Evolutionary conservation across 2,329 filamentous ascomycete species (phyloP).

Genomic region (Purpureocillium lavendulum): DNA sequence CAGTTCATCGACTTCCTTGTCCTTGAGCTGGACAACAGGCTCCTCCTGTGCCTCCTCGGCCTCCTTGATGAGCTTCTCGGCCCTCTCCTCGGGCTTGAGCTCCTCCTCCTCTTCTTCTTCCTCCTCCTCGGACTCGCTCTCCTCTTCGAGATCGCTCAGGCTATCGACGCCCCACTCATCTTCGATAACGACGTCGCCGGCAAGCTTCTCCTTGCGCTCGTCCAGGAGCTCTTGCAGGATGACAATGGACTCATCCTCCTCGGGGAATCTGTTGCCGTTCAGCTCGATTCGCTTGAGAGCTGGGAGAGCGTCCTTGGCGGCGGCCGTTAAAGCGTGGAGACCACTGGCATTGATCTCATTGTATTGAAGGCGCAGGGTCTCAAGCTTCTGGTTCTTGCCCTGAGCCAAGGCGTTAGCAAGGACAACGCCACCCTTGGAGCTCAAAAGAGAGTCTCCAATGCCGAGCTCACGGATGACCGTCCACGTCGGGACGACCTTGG

Average conservation of each 20-base stretch:
- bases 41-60: slow-evolving; percentile 66
- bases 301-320: slow-evolving; percentile 61
- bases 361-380: slow-evolving; percentile 79
- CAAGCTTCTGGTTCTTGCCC: slow-evolving; percentile 70
- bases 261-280: slow-evolving; percentile 90
- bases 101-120: slow-evolving; percentile 62
- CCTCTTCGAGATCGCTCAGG: slow-evolving; percentile 77
- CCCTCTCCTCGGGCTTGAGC: slow-evolving; percentile 51
- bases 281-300: slow-evolving; percentile 79
- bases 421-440: slow-evolving; percentile 65
- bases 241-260: slow-evolving; percentile 69
- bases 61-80: slow-evolving; percentile 61
- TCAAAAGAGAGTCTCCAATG: slow-evolving; percentile 79
- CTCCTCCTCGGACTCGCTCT: slow-evolving; percentile 61
- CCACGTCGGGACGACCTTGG: slow-evolving; percentile 69
- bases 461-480: slow-evolving; percentile 70
- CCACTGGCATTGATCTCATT: slow-evolving; percentile 83
- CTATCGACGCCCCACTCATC: slow-evolving; percentile 81
- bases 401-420: slow-evolving; percentile 65
- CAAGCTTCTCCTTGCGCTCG: slow-evolving; percentile 66
- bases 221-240: slow-evolving; percentile 64
- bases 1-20: slow-evolving; percentile 74
- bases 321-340: slow-evolving; percentile 61
- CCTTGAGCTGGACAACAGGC: slow-evolving; percentile 61
- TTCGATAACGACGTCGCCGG: slow-evolving; percentile 60